Conservation (phyloP, 169 alveolate species). For the Amoebophrya sp. region DNA sequence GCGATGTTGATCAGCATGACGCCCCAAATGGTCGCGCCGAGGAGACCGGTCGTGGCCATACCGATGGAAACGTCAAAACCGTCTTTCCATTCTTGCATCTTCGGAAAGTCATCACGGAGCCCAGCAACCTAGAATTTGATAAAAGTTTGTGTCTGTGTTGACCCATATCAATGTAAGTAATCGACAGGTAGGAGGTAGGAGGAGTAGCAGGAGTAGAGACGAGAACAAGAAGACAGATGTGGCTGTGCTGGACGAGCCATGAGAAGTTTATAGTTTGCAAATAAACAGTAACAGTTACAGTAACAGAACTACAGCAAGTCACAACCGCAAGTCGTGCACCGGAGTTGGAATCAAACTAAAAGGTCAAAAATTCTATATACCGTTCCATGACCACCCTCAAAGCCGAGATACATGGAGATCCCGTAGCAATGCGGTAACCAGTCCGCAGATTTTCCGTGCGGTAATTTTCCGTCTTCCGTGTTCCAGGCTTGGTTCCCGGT, state of each 20-base stretch:
- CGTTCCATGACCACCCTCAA: slow-evolving; percentile 5
- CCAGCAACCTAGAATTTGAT: slow-evolving; percentile 7
- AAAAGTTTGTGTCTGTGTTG: too few species aligned
- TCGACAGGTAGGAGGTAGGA: too few species aligned
- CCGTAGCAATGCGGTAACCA: not conserved
- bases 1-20: slow-evolving; percentile 22
- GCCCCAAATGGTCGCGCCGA: slow-evolving; percentile 18
- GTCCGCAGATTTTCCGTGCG: not conserved
- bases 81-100: slow-evolving; percentile 5
- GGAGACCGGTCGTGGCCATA: not conserved
- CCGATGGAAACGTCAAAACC: not conserved
- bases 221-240: too few species aligned
- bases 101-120: not conserved
- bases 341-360: too few species aligned
- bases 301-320: too few species aligned
- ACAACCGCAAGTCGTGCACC: too few species aligned
- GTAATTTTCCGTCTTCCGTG: not conserved
- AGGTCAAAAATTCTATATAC: too few species aligned
- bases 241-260: too few species aligned
- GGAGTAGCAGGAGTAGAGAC: too few species aligned
- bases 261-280: too few species aligned
- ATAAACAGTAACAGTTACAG: too few species aligned
- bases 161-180: too few species aligned
- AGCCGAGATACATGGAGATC: not conserved
- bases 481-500: not conserved